Conservation (phyloP, 2,329 filamentous ascomycete species). For the Aureobasidium mangrovei region DNA sequence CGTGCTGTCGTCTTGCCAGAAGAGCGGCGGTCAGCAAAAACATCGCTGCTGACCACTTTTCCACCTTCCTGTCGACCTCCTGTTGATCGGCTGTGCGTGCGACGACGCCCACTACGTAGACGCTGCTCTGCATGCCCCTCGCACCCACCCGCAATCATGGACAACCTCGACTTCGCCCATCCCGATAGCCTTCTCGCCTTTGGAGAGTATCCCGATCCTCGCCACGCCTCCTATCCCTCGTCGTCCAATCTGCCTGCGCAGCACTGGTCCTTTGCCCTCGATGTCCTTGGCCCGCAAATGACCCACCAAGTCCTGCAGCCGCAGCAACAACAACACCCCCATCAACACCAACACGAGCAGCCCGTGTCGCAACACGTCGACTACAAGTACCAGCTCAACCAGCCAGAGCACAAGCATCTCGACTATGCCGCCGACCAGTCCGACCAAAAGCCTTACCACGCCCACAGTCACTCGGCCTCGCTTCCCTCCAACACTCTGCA, state of each 20-base stretch:
- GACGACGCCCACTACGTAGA: constrained; percentile 3
- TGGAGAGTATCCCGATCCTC: constrained; percentile 28
- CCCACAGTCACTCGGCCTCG: constrained; percentile 19
- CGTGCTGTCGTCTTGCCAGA: constrained; percentile 6
- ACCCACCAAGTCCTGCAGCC: constrained; percentile 17
- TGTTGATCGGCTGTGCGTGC: constrained; percentile 1
- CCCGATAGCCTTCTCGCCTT: constrained; percentile 35
- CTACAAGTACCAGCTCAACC: constrained; percentile 12
- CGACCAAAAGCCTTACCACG: constrained; percentile 15
- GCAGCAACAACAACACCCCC: constrained; percentile 17
- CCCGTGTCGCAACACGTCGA: constrained; percentile 6
- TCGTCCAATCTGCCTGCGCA: constrained; percentile 10
- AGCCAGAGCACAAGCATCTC: constrained; percentile 24
- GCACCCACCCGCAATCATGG: constrained; percentile 26
- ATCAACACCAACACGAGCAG: constrained; percentile 10
- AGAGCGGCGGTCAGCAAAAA: constrained; percentile 9
- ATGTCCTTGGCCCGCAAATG: constrained; percentile 24
- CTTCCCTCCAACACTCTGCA: constrained; percentile 25
- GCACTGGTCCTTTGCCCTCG: constrained; percentile 10
- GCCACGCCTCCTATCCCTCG: constrained; percentile 21
- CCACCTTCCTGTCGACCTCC: neutral
- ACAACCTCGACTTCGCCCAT: constrained; percentile 33
- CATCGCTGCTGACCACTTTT: constrained; percentile 6
- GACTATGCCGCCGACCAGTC: constrained; percentile 3
- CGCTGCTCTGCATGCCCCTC: neutral